phyloP scores from a whole-genome alignment of 2,329 filamentous ascomycete species.

The Botryotinia calthae region DNA sequence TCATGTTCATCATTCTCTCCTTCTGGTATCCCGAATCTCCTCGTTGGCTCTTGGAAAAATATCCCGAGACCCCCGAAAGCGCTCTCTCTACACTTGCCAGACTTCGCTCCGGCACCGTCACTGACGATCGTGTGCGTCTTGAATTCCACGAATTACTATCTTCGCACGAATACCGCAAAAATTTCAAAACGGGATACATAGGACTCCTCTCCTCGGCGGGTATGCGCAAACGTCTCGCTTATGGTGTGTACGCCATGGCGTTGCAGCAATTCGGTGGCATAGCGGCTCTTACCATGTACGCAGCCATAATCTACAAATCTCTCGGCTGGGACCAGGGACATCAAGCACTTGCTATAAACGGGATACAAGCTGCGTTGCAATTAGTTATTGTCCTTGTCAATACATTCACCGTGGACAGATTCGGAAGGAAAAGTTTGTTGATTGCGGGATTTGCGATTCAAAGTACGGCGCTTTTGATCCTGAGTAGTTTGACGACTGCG shows the following conservation, averaged over 20 bases:
- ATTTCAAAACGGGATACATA: slow-evolving; percentile 56
- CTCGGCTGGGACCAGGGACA: slow-evolving; percentile 55
- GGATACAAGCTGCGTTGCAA: slow-evolving; percentile 66
- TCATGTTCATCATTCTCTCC: slow-evolving; percentile 54
- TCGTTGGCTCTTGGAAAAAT: slow-evolving; percentile 61
- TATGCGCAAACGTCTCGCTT: slow-evolving; percentile 62
- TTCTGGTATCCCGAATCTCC: slow-evolving; percentile 66
- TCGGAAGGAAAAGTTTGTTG: slow-evolving; percentile 66
- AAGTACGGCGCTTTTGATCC: slow-evolving; percentile 40
- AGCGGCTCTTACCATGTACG: slow-evolving; percentile 70
- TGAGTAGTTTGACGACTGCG: slow-evolving; percentile 41
- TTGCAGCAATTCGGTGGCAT: slow-evolving; percentile 72
- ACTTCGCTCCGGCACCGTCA: slow-evolving; percentile 62
- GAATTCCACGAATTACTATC: slow-evolving; percentile 66
- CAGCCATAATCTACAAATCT: slow-evolving; percentile 68
- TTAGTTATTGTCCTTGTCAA: slow-evolving; percentile 62
- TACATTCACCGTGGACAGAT: slow-evolving; percentile 69
- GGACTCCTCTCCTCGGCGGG: slow-evolving; percentile 69
- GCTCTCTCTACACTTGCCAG: slow-evolving; percentile 54
- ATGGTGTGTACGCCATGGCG: slow-evolving; percentile 65
- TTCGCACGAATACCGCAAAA: slow-evolving; percentile 66
- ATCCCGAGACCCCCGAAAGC: slow-evolving; percentile 57
- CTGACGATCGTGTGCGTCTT: slow-evolving; percentile 64
- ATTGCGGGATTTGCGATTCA: slow-evolving; percentile 55
- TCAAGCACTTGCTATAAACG: slow-evolving; percentile 68